A percentile compares a stretch with the other conserved stretches of the same genome.
Conservation (phyloP, 2,329 filamentous ascomycete species). For the Raffaelea arxii region DNA sequence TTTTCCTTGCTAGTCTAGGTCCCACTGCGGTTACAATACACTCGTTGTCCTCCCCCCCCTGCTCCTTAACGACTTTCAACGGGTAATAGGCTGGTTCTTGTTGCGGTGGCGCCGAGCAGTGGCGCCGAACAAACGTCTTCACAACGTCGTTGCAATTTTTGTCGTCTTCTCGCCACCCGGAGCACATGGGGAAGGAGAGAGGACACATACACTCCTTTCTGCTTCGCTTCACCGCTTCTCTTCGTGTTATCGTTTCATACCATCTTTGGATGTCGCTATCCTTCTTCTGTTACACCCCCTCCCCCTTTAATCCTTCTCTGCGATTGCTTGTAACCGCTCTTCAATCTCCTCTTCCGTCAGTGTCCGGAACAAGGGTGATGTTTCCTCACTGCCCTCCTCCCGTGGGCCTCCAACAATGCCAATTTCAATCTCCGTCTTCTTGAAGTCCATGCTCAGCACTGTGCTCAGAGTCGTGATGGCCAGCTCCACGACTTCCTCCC, state of each 20-base stretch:
- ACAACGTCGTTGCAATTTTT: no score
- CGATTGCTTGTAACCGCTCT: constrained; percentile 93
- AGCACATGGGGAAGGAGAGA: no score
- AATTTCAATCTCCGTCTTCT: constrained; percentile 97
- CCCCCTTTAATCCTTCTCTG: constrained; percentile 74
- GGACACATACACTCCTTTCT: no score
- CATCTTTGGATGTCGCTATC: neutral
- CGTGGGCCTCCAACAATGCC: constrained; percentile 89
- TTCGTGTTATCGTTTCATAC: neutral
- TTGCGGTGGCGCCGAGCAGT: no score
- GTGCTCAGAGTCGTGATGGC: constrained; percentile 93
- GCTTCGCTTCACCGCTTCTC: neutral
- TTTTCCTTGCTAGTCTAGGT: no score
- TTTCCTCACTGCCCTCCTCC: constrained; percentile 73
- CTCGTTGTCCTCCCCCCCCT: neutral
- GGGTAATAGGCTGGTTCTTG: no score
- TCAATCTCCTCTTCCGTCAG: constrained; percentile 98
- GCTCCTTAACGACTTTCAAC: no score
- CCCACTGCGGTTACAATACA: no score
- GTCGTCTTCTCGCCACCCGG: no score
- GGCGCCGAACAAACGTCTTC: no score
- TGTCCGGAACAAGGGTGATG: constrained; percentile 69
- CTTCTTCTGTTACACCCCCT: constrained; percentile 2
- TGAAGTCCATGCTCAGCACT: constrained; percentile 97
- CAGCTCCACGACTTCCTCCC: constrained; percentile 97